Base-by-base conservation (phyloP, 441 rosid genomes). In the Sinapis alba region DNA sequence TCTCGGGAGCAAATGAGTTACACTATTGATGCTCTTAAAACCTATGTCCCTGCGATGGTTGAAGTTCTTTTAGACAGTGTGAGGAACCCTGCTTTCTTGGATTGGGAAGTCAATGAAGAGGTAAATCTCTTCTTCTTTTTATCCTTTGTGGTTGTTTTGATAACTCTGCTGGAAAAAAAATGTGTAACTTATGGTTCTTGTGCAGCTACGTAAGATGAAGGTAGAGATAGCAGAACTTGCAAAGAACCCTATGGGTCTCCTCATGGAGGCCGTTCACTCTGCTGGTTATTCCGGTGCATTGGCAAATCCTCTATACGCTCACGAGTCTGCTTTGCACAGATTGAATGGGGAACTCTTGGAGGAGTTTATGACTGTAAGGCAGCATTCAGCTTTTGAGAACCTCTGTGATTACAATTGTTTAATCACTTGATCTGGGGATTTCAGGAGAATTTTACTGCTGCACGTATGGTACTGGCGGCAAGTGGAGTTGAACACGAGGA, bases 51-150 rank as follows among this genome's bases (percentile, higher is more conserved):
- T 68, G 86, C 83, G 81, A 89, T 93, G 95, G 95, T 91, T 13
- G 98, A 95, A 79, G 81, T 95, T 83, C 95, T 93, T 70, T 50
- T 91, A 74, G 98, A 93, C 77, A 84, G 83, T 69, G 90, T 93
- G 69, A 84, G 97, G 80, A 95, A 93, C 77, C 96, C 95, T 69
- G 90, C 84, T 24, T 93, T 95, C 86, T 81, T 95, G 82, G 95
- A 93, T 75, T 95, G 98, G 98, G 98, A 93, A 80, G 87, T 95
- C 62, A 85, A 83, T 69, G 97, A 93, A 80, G 91, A 93, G 94
- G 98, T 95, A 86, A 18, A 21, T 78, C 24, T 24, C 18, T n/a
- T n/a, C n/a, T n/a, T n/a, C 15, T 32, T 15, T 38, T 38, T 38
- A 12, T 38, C 3, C 11, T 24, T 28, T 15, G 9, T 53, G 47